Base-by-base conservation (phyloP, 225 moss, liverwort and hornwort genomes). In the Sphagnum contortum region DNA sequence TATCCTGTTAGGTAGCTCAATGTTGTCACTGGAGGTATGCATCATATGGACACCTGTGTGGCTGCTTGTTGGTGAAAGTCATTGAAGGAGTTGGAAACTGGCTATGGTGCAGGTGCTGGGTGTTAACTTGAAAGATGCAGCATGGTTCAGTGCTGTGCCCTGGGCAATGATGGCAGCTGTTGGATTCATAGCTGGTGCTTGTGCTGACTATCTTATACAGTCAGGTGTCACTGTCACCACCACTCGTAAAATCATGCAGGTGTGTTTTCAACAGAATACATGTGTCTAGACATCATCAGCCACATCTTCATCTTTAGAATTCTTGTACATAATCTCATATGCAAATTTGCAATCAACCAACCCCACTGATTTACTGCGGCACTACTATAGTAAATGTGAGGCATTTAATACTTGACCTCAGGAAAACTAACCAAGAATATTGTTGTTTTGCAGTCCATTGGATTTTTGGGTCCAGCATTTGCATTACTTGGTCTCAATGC, bases 81-180 rank as follows among this genome's bases (percentile, higher is more conserved):
- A 1, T 29, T 29, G 0, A 44, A 66, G 4, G 54, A 29, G 8
- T 11, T 49, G 55, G 45, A 48, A 6, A 46, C 44, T 47, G 60
- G 58, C 52, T 12, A 10, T 71, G 60, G 64, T 52, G 64, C 77
- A 94, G 91, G 88, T 94, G 47, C 54, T 91, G 70, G 91, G 94
- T 44, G 91, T 89, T 60, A 91, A 91, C 65, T 77, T 94, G 59
- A 81, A 80, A 63, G 79, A 91, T 48, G 91, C 91, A 61, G 88
- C 91, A 47, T 94, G 94, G 94, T 85, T 83, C 44, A 91, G 94
- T 61, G 87, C 91, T 11, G 78, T 85, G 50, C 91, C 91, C 1
- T 91, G 91, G 94, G 91, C 87, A 9, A 77, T 87, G 82, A 94
- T 89, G 91, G 94, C 88, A 13, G 79, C 74, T 2, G 83, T 85